Conservation (phyloP, 768 basidiomycete genomes). For the Floccularia luteovirens region DNA sequence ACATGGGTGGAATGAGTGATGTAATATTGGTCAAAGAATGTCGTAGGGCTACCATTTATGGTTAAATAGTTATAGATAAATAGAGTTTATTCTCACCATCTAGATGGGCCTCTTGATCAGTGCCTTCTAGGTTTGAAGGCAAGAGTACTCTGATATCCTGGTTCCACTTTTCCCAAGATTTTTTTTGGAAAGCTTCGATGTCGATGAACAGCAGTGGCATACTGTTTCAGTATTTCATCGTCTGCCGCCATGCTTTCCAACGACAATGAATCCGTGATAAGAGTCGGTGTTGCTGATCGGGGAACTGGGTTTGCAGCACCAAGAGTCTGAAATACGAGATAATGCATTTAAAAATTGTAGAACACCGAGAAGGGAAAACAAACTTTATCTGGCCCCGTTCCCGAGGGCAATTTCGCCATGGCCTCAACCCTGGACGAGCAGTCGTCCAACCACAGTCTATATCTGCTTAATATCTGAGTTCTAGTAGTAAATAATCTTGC, state of each 20-base stretch:
- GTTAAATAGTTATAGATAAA: too few relatives aligned
- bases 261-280: constrained; percentile 37
- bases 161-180: constrained; percentile 68
- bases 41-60: constrained; percentile 43
- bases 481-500: constrained; percentile 3
- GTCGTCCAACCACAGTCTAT: constrained; percentile 69
- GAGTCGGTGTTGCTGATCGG: constrained; percentile 47
- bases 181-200: constrained; percentile 45
- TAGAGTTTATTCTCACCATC: too few relatives aligned
- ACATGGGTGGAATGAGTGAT: constrained; percentile 47
- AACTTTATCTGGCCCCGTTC: constrained; percentile 24
- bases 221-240: constrained; percentile 58
- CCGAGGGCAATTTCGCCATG: constrained; percentile 20
- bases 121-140: too few relatives aligned
- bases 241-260: constrained; percentile 53
- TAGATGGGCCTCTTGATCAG: too few relatives aligned
- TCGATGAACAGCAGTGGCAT: constrained; percentile 64
- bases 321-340: constrained; percentile 5
- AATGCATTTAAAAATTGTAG: constrained; percentile 2
- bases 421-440: constrained; percentile 37
- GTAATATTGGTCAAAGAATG: constrained; percentile 42
- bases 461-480: constrained; percentile 70
- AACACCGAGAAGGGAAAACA: constrained; percentile 1
- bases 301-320: constrained; percentile 18
- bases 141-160: too few relatives aligned